Percentiles rank a stretch among this genome's conserved stretches.
Conservation (phyloP, 345 rosid species). For the Aegle marmelos region DNA sequence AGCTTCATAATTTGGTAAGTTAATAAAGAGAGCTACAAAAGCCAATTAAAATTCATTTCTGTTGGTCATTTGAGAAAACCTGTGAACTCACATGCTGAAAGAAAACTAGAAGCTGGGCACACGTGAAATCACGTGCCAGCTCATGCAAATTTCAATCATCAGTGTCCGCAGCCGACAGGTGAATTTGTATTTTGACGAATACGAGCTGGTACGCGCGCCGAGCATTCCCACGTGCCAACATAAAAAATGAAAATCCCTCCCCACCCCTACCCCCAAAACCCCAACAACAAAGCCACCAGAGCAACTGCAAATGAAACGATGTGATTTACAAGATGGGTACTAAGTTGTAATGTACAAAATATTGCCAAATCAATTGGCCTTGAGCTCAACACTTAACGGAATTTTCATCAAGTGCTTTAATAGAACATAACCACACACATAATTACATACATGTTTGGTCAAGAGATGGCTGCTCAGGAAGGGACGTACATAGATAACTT, state of each 20-base stretch:
- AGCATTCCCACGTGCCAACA: background rate
- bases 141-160: background rate
- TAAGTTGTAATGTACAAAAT: background rate
- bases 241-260: too few species aligned
- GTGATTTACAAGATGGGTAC: background rate
- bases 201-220: background rate
- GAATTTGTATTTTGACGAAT: background rate
- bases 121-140: conserved; percentile 10
- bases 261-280: too few species aligned
- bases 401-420: background rate
- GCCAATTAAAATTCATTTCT: background rate
- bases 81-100: background rate
- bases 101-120: background rate
- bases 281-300: too few species aligned
- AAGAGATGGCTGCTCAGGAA: conserved; percentile 22
- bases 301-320: background rate
- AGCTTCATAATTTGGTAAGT: background rate
- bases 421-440: background rate
- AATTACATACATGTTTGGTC: background rate
- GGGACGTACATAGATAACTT: conserved; percentile 21
- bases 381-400: background rate
- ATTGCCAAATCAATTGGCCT: background rate
- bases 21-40: background rate
- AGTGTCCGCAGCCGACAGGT: background rate
- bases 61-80: background rate